Evolutionary conservation across 306 rosid genomes (phyloP).

Genomic region (Quercus wislizeni): DNA sequence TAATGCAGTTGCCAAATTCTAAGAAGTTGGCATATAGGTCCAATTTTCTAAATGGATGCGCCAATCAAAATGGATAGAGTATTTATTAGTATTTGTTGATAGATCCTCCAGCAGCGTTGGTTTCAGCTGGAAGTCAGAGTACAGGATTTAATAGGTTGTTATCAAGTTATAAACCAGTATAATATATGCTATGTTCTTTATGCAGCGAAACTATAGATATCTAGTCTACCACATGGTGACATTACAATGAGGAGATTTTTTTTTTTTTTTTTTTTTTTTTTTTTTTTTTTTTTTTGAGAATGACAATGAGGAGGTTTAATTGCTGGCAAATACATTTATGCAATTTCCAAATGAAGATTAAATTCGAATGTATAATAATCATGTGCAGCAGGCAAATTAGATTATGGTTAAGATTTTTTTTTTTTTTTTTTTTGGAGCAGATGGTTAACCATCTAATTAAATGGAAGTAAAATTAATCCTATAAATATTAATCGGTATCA

Average conservation of each 20-base stretch:
- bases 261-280: too few relatives aligned
- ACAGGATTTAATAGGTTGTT: neutral
- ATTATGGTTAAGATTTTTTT: neutral
- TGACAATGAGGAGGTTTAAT: neutral
- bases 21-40: too few relatives aligned
- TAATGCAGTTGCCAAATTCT: too few relatives aligned
- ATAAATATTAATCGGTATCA: too few relatives aligned
- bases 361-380: neutral
- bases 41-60: too few relatives aligned
- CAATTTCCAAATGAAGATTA: neutral
- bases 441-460: too few relatives aligned
- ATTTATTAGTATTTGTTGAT: neutral
- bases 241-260: neutral
- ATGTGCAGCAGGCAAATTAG: neutral
- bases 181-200: neutral
- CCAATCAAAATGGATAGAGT: too few relatives aligned
- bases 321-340: neutral
- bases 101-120: neutral
- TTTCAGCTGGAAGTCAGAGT: neutral
- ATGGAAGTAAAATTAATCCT: too few relatives aligned
- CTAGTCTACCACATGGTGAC: neutral
- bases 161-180: neutral
- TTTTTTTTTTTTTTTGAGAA: neutral
- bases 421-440: too few relatives aligned
- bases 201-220: neutral